Percentiles rank a stretch among this genome's conserved stretches.
phyloP scores from a whole-genome alignment of 2,329 filamentous ascomycete species.

The Trichoderma afroharzianum region DNA sequence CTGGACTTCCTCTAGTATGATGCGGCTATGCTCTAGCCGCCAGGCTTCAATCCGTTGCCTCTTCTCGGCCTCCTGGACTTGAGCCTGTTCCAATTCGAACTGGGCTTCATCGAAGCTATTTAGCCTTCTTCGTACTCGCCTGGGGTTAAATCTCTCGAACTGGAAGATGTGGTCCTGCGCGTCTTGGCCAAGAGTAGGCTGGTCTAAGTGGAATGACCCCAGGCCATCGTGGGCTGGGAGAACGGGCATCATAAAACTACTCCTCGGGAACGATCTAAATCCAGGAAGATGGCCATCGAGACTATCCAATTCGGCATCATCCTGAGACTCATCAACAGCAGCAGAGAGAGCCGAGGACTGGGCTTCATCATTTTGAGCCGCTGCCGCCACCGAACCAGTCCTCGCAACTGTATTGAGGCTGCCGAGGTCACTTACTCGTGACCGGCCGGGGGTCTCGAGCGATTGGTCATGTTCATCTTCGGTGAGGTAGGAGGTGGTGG shows the following conservation, averaged over 20 bases:
- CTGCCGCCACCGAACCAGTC: constrained; percentile 41
- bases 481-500: constrained; percentile 64
- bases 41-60: constrained; percentile 84
- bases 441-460: constrained; percentile 64
- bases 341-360: constrained; percentile 38
- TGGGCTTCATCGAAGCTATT: constrained; percentile 52
- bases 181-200: constrained; percentile 48
- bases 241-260: constrained; percentile 57
- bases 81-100: constrained; percentile 50
- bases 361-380: constrained; percentile 40
- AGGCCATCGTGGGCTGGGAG: constrained; percentile 91
- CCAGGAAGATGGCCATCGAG: constrained; percentile 88
- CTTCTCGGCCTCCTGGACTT: constrained; percentile 65
- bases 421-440: constrained; percentile 74
- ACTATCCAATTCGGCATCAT: constrained; percentile 83
- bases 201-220: constrained; percentile 72
- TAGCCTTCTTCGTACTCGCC: constrained; percentile 53
- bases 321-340: constrained; percentile 40
- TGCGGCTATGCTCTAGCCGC: constrained; percentile 84
- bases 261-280: constrained; percentile 62
- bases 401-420: constrained; percentile 68
- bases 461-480: constrained; percentile 62
- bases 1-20: constrained; percentile 84
- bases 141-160: constrained; percentile 81
- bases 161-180: constrained; percentile 84